Base-by-base conservation (phyloP, 768 basidiomycete species). In the Mycena indigotica region DNA sequence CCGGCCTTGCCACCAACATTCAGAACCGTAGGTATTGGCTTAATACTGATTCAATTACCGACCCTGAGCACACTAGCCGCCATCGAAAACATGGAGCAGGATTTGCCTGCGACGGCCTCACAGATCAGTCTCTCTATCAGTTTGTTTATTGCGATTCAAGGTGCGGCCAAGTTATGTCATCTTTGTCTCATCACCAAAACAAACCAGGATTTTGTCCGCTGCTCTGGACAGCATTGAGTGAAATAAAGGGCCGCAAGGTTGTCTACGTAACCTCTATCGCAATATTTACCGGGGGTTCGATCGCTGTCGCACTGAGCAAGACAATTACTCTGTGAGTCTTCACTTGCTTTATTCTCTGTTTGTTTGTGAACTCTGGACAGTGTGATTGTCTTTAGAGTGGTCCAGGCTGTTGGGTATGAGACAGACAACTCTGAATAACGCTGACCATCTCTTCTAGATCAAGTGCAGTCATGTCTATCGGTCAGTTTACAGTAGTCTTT, bases 201-300 rank as follows among this genome's bases (percentile, higher is more conserved):
- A n/a, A n/a, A n/a, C n/a, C n/a, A n/a, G 91, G 91, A 2, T 69
- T 73, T 12, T 70, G 85, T 52, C 91, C 91, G 0, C 64, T 89
- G 12, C 30, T 87, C 3, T 91, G 91, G 90, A 82, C 78, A 53
- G 80, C 84, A 0, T 72, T 87, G 24, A 87, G 86, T 54, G 91
- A 93, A 70, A 81, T 93, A 28, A 85, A 84, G 65, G 91, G 91
- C 6, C 76, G 91, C 52, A 91, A 84, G 85, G 55, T 78, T 17
- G 81, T 88, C 2, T 87, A 87, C 64, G 61, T 86, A 1, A 51
- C 76, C 13, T 82, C 85, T 12, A 70, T 84, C 25, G 66, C 74
- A 8, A 68, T 88, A 25, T 86, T 84, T 53, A 75, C 78, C 21
- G 67, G 84, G 3, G 88, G 80, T 2, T 83, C 83, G 23, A 74